Percentiles rank a stretch among this genome's conserved stretches.
Evolutionary conservation across 495 filamentous ascomycete species (phyloP).

Genomic region (Parathielavia appendiculata): DNA sequence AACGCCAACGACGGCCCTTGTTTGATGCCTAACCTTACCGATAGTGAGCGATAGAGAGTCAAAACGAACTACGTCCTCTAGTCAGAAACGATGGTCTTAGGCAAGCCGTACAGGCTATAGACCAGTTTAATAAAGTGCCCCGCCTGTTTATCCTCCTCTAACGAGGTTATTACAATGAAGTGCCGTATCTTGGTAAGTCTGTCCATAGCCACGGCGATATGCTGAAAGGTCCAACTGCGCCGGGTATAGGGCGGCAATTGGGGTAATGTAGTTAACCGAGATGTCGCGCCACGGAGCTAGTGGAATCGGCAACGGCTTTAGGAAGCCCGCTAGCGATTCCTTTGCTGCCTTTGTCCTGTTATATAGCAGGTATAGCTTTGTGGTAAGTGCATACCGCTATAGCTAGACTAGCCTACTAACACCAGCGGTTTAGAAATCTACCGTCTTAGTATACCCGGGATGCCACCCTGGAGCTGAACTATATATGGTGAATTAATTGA

Average conservation of each 20-base stretch:
- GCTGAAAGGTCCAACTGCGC: not conserved
- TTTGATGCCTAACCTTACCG: not conserved
- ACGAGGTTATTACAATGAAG: not conserved
- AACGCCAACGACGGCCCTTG: not conserved
- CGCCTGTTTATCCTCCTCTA: not conserved
- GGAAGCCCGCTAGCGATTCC: not conserved
- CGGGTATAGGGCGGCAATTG: not conserved
- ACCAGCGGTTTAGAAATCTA: not conserved
- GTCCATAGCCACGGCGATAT: not conserved
- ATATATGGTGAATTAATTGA: not conserved
- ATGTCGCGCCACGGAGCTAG: not conserved
- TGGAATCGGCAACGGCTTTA: not conserved
- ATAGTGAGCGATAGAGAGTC: not conserved
- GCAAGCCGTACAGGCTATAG: not conserved
- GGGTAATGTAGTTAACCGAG: not conserved
- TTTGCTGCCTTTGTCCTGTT: not conserved
- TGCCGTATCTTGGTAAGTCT: conserved; percentile 2
- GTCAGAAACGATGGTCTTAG: not conserved
- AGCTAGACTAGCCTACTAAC: not conserved
- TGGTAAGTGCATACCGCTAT: not conserved
- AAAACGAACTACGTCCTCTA: not conserved
- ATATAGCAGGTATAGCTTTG: not conserved
- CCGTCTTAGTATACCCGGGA: not conserved
- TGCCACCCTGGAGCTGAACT: not conserved
- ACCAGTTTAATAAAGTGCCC: not conserved